Conservation (phyloP, 768 basidiomycete genomes). For the Lactarius deliciosus region DNA sequence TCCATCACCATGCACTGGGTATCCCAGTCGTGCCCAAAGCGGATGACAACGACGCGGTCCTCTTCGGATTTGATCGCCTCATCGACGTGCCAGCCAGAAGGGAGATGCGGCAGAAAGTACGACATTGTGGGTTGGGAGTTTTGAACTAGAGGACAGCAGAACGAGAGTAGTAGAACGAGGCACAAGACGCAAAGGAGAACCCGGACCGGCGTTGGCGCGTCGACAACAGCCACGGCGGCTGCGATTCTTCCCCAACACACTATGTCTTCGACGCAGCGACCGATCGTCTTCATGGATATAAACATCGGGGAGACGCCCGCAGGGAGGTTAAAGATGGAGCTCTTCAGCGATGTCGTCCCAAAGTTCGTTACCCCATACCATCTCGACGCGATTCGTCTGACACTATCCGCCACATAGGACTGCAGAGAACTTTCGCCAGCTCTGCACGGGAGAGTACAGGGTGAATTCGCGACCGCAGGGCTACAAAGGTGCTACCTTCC, state of each 20-base stretch:
- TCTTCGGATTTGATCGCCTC: conserved; percentile 99
- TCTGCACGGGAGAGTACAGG: conserved; percentile 96
- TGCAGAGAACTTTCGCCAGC: conserved; percentile 95
- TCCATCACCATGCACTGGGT: conserved; percentile 98
- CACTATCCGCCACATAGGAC: conserved; percentile 56
- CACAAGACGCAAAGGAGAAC: neutral
- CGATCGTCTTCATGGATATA: conserved; percentile 96
- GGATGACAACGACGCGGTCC: conserved; percentile 89
- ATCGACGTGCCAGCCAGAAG: conserved; percentile 97
- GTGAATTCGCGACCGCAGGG: conserved; percentile 86
- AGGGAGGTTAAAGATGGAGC: conserved; percentile 94
- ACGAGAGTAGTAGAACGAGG: neutral
- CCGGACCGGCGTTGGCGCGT: neutral
- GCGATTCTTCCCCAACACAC: neutral
- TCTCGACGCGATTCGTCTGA: neutral
- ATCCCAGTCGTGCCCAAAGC: conserved; percentile 95
- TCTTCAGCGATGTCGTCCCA: conserved; percentile 94
- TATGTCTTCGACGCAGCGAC: conserved; percentile 51
- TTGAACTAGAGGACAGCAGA: neutral
- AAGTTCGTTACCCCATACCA: conserved; percentile 54
- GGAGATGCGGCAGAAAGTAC: conserved; percentile 85
- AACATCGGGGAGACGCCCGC: conserved; percentile 96
- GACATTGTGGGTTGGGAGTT: conserved; percentile 54
- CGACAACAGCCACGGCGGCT: neutral
- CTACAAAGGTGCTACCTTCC: conserved; percentile 89